Conservation (phyloP, 176 grass and related monocot species). For the Phoenix roebelenii region DNA sequence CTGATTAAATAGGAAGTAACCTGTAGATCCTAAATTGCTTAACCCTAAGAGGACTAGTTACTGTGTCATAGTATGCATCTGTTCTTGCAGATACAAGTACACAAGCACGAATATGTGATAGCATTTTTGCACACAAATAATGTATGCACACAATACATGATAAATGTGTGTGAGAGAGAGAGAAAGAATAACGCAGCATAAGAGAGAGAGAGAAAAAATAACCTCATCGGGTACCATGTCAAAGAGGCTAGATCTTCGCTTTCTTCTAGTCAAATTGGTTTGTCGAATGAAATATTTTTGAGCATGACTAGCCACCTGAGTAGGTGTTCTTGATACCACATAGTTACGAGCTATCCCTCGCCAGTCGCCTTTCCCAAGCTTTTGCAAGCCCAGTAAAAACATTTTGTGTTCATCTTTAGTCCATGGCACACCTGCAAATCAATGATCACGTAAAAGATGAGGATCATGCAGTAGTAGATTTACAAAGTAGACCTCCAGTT, state of each 20-base stretch:
- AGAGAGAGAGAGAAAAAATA: conserved; percentile 1
- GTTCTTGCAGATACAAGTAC: too few species aligned
- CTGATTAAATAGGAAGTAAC: too few species aligned
- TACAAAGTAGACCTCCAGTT: too few species aligned
- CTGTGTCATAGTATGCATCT: too few species aligned
- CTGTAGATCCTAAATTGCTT: too few species aligned
- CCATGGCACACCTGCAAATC: conserved; percentile 74
- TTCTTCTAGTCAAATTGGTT: conserved; percentile 84
- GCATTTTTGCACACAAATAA: too few species aligned
- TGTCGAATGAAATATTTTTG: conserved; percentile 99
- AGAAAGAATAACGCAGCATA: neutral
- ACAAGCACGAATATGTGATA: too few species aligned
- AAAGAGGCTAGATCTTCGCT: conserved; percentile 95
- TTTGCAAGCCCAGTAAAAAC: conserved; percentile 92
- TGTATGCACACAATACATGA: too few species aligned
- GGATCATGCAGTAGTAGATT: too few species aligned
- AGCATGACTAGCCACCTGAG: conserved; percentile 96
- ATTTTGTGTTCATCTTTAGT: conserved; percentile 98
- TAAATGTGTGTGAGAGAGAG: too few species aligned
- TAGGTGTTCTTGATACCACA: conserved; percentile 93
- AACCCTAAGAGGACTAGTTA: too few species aligned
- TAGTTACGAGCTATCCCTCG: conserved; percentile 96
- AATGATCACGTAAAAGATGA: conserved; percentile 8
- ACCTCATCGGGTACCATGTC: conserved; percentile 95
- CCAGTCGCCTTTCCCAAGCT: conserved; percentile 97